phyloP scores from a whole-genome alignment of 2,329 filamentous ascomycete genomes.

The Neurospora crassa region DNA sequence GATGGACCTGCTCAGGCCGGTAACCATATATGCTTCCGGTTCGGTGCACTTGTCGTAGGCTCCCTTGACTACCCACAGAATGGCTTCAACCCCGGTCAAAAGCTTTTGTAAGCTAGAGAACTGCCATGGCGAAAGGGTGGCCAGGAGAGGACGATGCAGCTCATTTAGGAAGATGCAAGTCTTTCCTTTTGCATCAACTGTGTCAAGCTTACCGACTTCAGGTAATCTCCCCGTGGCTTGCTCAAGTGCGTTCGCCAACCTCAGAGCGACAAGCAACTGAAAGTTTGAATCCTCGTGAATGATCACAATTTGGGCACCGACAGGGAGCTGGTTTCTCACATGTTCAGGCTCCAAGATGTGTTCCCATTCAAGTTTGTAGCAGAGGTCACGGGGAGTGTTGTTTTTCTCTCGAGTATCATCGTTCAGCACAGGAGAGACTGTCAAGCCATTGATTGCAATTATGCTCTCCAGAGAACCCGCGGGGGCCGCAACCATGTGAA shows the following conservation, averaged over 20 bases:
- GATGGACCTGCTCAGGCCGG: conserved; percentile 34
- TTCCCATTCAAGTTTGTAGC: conserved; percentile 39
- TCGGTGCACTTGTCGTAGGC: conserved; percentile 27
- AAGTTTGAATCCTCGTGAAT: conserved; percentile 26
- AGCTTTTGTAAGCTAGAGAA: conserved; percentile 30
- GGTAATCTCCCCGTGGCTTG: conserved; percentile 25
- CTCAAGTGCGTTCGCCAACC: conserved; percentile 24
- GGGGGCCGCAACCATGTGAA: conserved; percentile 26
- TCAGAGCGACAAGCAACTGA: conserved; percentile 24
- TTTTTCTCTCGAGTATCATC: conserved; percentile 20
- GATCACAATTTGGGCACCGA: conserved; percentile 27
- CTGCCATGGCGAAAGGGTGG: conserved; percentile 26
- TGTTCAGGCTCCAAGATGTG: conserved; percentile 21
- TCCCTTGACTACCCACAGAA: conserved; percentile 32
- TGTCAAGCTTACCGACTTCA: conserved; percentile 21
- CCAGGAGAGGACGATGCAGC: conserved; percentile 33
- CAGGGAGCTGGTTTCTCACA: conserved; percentile 9
- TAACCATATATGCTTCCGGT: conserved; percentile 34
- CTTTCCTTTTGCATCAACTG: conserved; percentile 24
- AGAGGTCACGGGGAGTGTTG: conserved; percentile 30
- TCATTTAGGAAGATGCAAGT: conserved; percentile 34
- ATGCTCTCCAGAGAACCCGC: conserved; percentile 22
- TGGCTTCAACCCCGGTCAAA: conserved; percentile 25
- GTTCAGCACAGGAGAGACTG: conserved; percentile 32
- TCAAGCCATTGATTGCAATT: conserved; percentile 26